Conservation (phyloP, 108 stramenopile genomes). For the Hondaea fermentalgiana region DNA sequence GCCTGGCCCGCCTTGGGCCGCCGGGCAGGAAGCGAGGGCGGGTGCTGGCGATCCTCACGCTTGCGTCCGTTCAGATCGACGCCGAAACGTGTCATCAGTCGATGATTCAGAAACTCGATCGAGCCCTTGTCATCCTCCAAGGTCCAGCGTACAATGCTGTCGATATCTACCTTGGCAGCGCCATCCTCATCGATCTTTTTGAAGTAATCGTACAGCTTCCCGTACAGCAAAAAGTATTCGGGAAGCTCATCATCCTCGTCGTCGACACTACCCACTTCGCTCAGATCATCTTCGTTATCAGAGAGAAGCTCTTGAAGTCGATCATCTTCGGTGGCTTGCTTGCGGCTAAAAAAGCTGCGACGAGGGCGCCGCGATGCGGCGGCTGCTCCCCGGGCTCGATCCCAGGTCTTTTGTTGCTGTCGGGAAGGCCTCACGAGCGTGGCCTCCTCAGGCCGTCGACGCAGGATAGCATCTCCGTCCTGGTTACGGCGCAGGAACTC, state of each 20-base stretch:
- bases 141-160: neutral
- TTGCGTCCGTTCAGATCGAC: neutral
- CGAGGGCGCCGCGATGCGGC: too few species aligned
- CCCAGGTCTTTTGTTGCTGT: too few species aligned
- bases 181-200: neutral
- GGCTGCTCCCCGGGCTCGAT: too few species aligned
- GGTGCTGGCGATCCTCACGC: neutral
- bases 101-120: neutral
- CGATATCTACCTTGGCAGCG: neutral
- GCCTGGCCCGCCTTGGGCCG: neutral
- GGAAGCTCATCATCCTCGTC: neutral
- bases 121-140: neutral
- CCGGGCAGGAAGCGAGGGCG: neutral
- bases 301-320: too few species aligned
- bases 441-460: neutral
- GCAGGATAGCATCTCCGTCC: neutral
- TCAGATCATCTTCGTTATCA: too few species aligned
- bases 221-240: neutral
- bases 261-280: too few species aligned
- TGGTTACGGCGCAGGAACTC: neutral
- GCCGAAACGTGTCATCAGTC: neutral
- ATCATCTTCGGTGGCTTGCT: too few species aligned
- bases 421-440: neutral
- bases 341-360: too few species aligned
- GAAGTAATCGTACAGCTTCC: neutral